Evolutionary conservation across 805 yeast genomes (phyloP).

Genomic region (Henningerozyma blattae): DNA sequence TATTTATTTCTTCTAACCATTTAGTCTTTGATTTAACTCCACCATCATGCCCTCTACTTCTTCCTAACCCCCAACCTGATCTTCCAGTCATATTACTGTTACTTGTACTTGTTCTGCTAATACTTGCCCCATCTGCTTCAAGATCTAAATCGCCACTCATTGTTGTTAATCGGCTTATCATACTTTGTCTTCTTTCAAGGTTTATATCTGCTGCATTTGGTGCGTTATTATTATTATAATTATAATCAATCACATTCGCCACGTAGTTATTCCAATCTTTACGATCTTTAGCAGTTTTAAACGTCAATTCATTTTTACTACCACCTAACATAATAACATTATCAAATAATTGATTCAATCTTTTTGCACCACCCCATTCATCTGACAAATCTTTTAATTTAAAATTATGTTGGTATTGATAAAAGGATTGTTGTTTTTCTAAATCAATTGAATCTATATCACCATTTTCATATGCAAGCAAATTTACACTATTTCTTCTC

Average conservation of each 20-base stretch:
- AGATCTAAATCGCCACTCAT: no score
- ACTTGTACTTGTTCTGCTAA: neutral
- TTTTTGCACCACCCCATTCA: constrained; percentile 62
- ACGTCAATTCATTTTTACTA: constrained; percentile 1
- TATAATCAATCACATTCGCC: constrained; percentile 17
- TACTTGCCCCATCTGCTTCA: no score
- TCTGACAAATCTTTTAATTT: constrained; percentile 33
- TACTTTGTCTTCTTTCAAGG: no score
- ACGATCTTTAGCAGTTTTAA: constrained; percentile 19
- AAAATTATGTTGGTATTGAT: no score
- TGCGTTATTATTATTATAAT: constrained; percentile 7
- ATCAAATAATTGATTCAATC: constrained; percentile 41
- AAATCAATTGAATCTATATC: constrained; percentile 1
- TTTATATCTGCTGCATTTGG: neutral
- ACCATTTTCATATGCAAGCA: neutral
- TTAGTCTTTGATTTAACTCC: neutral
- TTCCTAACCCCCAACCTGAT: no score
- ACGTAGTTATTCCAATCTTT: constrained; percentile 21
- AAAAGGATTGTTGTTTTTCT: constrained; percentile 10
- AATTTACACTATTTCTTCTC: neutral
- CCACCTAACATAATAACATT: constrained; percentile 4
- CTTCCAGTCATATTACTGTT: neutral
- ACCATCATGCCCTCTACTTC: constrained; percentile 1
- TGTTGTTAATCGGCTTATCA: no score
- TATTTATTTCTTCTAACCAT: constrained; percentile 17